Evolutionary conservation across 2,329 filamentous ascomycete species (phyloP).

Genomic region (Fusarium poae): DNA sequence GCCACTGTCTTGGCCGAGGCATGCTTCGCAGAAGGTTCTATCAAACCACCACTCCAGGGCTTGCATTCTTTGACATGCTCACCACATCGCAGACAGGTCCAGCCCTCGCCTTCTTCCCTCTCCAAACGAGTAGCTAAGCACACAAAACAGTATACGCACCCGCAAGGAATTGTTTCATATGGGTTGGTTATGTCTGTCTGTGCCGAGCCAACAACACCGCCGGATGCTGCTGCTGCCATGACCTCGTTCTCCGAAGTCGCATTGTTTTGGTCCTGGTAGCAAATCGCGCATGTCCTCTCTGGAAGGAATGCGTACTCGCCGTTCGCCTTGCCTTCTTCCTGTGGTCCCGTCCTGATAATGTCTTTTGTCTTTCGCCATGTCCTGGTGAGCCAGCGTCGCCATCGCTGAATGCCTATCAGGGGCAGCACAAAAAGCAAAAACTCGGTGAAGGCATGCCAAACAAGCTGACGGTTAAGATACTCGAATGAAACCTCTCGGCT

Average conservation of each 20-base stretch:
- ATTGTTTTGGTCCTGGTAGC: conserved; percentile 90
- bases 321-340: conserved; percentile 65
- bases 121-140: conserved; percentile 93
- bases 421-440: conserved; percentile 98
- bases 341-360: conserved; percentile 65
- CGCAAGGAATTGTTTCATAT: conserved; percentile 90
- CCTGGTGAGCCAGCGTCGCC: conserved; percentile 89
- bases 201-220: conserved; percentile 86
- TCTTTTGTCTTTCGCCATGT: conserved; percentile 86
- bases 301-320: conserved; percentile 89
- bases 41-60: conserved; percentile 91
- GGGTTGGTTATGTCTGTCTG: conserved; percentile 96
- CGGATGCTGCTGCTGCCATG: conserved; percentile 75
- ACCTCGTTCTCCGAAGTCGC: conserved; percentile 81
- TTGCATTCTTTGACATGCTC: conserved; percentile 85
- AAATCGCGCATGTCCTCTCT: conserved; percentile 95
- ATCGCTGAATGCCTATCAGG: conserved; percentile 92
- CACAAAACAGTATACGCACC: conserved; percentile 95
- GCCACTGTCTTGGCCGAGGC: conserved; percentile 69
- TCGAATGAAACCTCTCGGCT: conserved; percentile 95
- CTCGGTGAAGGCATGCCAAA: conserved; percentile 99
- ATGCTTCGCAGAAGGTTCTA: conserved; percentile 67
- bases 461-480: conserved; percentile 95
- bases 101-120: conserved; percentile 93
- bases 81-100: conserved; percentile 90